phyloP scores from a whole-genome alignment of 2,329 filamentous ascomycete genomes.

The Xylariaceae sp. region DNA sequence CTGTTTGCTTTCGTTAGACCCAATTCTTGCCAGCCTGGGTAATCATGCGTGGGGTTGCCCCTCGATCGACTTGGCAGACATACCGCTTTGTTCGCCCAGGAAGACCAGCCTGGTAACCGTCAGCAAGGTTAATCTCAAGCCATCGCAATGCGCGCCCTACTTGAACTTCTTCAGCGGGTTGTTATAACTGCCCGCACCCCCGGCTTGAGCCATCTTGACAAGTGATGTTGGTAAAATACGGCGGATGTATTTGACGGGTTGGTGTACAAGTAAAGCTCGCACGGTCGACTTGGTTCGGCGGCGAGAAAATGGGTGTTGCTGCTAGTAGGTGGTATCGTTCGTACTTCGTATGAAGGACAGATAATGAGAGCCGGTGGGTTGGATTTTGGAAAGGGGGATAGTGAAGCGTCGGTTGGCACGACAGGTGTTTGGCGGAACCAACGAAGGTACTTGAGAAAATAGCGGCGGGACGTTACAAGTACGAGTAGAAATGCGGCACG shows the following conservation, averaged over 20 bases:
- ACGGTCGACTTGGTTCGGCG: conserved; percentile 1
- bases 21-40: background rate
- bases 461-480: background rate
- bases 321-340: background rate
- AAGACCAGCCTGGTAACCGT: conserved; percentile 74
- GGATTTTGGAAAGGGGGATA: background rate
- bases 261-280: background rate
- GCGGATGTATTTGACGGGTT: background rate
- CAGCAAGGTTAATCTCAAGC: conserved; percentile 13
- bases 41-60: background rate
- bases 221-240: conserved; percentile 8
- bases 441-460: background rate
- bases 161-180: conserved; percentile 99
- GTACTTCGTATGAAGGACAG: conserved; percentile 2
- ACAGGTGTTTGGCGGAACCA: background rate
- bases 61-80: conserved; percentile 30
- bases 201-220: conserved; percentile 70
- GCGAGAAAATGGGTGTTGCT: background rate
- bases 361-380: conserved; percentile 2
- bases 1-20: conserved; percentile 42
- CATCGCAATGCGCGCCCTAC: conserved; percentile 55
- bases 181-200: conserved; percentile 72
- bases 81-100: conserved; percentile 97
- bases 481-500: background rate
- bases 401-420: conserved; percentile 1